Evolutionary conservation across 306 rosid genomes (phyloP), one percentile per base, ranked within the genome.

Genomic region (Dalbergia oliveri): DNA sequence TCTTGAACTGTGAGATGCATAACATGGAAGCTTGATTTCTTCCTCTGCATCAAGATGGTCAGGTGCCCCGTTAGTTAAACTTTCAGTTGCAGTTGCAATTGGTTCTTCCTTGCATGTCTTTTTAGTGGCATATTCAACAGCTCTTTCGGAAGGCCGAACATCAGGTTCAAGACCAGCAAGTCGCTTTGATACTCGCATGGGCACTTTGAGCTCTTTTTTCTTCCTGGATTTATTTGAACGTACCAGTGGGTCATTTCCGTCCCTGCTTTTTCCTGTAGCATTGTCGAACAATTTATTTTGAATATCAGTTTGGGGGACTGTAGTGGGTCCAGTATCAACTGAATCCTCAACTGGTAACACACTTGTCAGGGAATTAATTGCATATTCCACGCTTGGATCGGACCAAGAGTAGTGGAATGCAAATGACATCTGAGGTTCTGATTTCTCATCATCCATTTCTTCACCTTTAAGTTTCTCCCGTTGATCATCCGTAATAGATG

Each of bases 341-440:
- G 89, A 71, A 70, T 83, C 77, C 72, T 79, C 86, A 73, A 78
- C 80, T 11, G 97, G 93, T 62, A 95, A 88, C 69, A 85, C 91
- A 44, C 96, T 94, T 1, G 90, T 87, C 79, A 93, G 86, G 80
- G 92, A 88, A 79, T 93, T 89, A 75, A 90, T 90, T 37, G 99
- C 97, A 80, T 80, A 85, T 78, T 93, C 99, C 80, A 93, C 82
- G 78, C 89, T 79, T 21, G 99, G 98, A 72, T 95, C 99, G 26
- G 95, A 93, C 92, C 98, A 93, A 54, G 93, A 81, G 89, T 93
- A 90, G 76, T 79, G 88, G 62, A 88, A 86, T 59, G 97, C 90
- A 79, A 90, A 90, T 69, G 97, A 74, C 31, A 86, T 50, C 39
- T 71, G 90, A 51, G 90, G 73, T 78, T 86, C 90, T 21, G 87